Conservation (phyloP, 345 rosid genomes). For the Eucalyptus shirleyi region DNA sequence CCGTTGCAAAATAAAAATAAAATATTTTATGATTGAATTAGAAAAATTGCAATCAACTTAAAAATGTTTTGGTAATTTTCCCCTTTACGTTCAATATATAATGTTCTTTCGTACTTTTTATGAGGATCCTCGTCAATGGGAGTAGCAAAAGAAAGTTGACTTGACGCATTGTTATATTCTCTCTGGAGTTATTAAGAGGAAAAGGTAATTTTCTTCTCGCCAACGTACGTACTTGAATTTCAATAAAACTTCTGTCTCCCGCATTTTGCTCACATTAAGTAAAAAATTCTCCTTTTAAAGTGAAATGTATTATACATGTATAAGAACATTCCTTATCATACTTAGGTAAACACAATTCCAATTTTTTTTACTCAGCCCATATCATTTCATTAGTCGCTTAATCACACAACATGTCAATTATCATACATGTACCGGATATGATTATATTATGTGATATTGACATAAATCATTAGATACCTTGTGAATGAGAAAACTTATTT, state of each 20-base stretch:
- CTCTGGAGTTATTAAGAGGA: too few species aligned
- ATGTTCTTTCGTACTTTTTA: too few species aligned
- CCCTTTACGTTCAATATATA: too few species aligned
- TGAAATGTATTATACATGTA: neutral
- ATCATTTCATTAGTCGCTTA: neutral
- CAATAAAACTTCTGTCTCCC: neutral
- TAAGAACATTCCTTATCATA: neutral
- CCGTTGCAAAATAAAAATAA: rapidly evolving
- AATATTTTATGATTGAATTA: rapidly evolving
- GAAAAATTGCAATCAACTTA: rapidly evolving
- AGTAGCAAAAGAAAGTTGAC: too few species aligned
- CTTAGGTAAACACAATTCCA: neutral
- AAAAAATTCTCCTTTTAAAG: neutral
- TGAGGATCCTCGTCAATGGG: neutral
- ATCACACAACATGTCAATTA: neutral
- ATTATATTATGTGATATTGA: neutral
- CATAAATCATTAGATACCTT: neutral
- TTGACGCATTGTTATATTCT: too few species aligned
- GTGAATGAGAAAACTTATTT: neutral
- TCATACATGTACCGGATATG: neutral
- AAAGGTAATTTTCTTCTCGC: neutral
- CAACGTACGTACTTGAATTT: neutral
- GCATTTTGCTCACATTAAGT: neutral
- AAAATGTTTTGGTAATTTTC: too few species aligned
- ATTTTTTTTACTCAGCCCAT: neutral